Evolutionary conservation across 2,329 filamentous ascomycete genomes (phyloP).

Genomic region (Trichoderma oligosporum): DNA sequence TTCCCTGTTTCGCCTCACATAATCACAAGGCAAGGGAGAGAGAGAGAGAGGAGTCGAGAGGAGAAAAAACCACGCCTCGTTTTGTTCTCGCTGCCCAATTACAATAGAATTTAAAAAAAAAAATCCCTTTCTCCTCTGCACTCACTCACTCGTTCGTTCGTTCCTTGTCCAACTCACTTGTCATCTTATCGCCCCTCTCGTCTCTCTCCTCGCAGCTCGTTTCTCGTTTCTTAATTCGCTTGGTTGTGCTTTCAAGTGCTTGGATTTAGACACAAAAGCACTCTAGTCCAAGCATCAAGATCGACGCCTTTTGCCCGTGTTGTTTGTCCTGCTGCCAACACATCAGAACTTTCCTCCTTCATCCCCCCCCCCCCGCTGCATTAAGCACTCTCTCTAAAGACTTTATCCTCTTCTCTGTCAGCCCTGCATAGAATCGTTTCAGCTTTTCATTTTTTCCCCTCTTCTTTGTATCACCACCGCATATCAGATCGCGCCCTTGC

Average conservation of each 20-base stretch:
- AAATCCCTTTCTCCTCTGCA: neutral
- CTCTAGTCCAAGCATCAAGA: slow-evolving; percentile 11
- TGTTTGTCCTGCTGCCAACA: slow-evolving; percentile 11
- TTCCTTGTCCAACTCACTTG: neutral
- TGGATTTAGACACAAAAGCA: slow-evolving; percentile 11
- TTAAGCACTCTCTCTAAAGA: neutral
- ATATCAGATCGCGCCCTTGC: slow-evolving; percentile 4
- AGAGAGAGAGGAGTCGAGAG: neutral
- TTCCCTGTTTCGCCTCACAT: slow-evolving; percentile 9
- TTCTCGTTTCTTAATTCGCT: neutral
- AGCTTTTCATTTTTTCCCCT: neutral
- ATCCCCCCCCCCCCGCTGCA: neutral
- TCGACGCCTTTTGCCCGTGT: slow-evolving; percentile 7
- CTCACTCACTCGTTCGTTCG: slow-evolving; percentile 7
- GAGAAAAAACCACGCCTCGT: neutral
- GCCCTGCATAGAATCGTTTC: slow-evolving; percentile 5
- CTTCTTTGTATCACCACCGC: slow-evolving; percentile 9
- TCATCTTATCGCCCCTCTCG: slow-evolving; percentile 3
- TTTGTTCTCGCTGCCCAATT: slow-evolving; percentile 16
- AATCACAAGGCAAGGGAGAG: slow-evolving; percentile 15
- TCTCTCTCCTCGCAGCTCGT: neutral
- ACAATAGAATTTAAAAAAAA: neutral
- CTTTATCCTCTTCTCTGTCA: slow-evolving; percentile 4
- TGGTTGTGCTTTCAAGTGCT: neutral
- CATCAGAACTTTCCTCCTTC: neutral